phyloP scores from a whole-genome alignment of 1,284 basidiomycete species.

The Naganishia sp. region DNA sequence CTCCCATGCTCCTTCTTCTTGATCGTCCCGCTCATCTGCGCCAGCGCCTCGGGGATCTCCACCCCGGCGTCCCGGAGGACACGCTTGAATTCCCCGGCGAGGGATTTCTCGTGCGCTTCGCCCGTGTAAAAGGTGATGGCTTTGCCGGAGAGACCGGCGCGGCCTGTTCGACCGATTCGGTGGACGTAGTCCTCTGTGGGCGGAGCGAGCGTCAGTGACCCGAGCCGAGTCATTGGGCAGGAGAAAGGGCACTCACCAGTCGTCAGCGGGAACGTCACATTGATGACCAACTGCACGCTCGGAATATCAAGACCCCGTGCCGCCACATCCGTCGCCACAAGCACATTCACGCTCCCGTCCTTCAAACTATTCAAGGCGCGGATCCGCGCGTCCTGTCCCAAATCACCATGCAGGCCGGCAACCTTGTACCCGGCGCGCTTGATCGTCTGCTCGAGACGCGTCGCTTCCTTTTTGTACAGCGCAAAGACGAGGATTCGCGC shows the following conservation, averaged over 20 bases:
- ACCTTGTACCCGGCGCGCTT: conserved; percentile 77
- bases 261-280: conserved; percentile 96
- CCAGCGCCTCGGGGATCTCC: conserved; percentile 70
- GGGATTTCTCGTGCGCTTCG: conserved; percentile 76
- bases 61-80: conserved; percentile 86
- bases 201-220: not conserved
- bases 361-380: conserved; percentile 89
- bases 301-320: conserved; percentile 97
- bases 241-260: conserved; percentile 60
- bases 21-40: conserved; percentile 93
- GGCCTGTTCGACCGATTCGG: conserved; percentile 77
- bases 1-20: conserved; percentile 76
- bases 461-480: conserved; percentile 96
- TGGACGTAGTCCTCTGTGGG: conserved; percentile 79
- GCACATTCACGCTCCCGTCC: conserved; percentile 73
- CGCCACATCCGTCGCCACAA: conserved; percentile 98
- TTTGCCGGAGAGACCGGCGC: conserved; percentile 83
- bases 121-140: conserved; percentile 97
- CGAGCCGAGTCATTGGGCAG: not conserved
- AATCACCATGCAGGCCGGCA: conserved; percentile 88
- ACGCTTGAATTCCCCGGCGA: conserved; percentile 91
- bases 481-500: conserved; percentile 89
- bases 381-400: conserved; percentile 83
- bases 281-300: conserved; percentile 86
- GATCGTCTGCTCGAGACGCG: conserved; percentile 81